Conservation (phyloP, 1,139 yeast genomes). For the Candida dubliniensis region DNA sequence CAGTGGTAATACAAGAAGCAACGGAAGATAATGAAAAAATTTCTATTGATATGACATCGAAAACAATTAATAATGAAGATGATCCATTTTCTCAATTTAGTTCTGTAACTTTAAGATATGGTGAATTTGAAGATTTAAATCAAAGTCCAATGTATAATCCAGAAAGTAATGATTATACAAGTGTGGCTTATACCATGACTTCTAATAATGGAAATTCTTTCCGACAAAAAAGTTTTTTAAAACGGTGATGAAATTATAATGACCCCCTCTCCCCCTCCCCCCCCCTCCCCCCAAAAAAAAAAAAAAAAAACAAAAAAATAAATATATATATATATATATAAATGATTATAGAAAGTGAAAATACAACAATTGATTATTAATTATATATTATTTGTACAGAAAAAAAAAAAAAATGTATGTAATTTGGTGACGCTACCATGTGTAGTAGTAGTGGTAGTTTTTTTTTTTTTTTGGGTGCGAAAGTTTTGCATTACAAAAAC, state of each 20-base stretch:
- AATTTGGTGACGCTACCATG: too few relatives aligned
- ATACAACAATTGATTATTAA: too few relatives aligned
- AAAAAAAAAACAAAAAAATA: not conserved
- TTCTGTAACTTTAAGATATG: constrained; percentile 86
- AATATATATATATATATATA: not conserved
- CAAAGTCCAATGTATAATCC: constrained; percentile 47
- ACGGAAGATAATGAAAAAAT: constrained; percentile 12
- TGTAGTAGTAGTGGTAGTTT: too few relatives aligned
- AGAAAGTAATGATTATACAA: constrained; percentile 59
- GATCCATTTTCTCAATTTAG: constrained; percentile 90
- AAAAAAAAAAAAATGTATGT: not conserved
- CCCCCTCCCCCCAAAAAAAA: too few relatives aligned
- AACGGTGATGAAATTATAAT: constrained; percentile 19
- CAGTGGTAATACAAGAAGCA: too few relatives aligned
- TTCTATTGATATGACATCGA: constrained; percentile 22
- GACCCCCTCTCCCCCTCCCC: too few relatives aligned
- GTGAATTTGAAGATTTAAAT: constrained; percentile 38
- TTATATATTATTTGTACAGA: not conserved
- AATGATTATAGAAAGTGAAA: not conserved
- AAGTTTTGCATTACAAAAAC: too few relatives aligned
- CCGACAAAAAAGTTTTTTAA: constrained; percentile 34
- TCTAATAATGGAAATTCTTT: constrained; percentile 24
- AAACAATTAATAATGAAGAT: constrained; percentile 24
- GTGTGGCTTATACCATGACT: constrained; percentile 65
- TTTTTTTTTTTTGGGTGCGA: too few relatives aligned